Conservation (phyloP, 2,329 filamentous ascomycete genomes). For the Sordariomycetes sp. region DNA sequence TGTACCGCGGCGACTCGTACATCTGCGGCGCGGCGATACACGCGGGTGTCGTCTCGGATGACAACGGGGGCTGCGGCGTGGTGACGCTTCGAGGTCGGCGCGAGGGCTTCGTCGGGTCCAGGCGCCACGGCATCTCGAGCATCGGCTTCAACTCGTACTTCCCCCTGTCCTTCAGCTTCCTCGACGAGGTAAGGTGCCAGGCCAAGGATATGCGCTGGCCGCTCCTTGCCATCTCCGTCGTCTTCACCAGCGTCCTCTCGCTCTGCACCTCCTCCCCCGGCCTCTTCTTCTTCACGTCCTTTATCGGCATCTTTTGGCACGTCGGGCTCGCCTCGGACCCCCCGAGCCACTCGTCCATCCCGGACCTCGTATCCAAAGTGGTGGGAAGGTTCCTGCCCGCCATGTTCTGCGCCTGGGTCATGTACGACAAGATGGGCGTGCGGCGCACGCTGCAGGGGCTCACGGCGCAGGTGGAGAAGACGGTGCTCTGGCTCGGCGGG, state of each 20-base stretch:
- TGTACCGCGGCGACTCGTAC: constrained; percentile 83
- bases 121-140: constrained; percentile 63
- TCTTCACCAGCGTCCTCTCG: constrained; percentile 65
- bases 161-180: constrained; percentile 73
- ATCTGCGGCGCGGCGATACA: constrained; percentile 79
- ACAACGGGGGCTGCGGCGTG: constrained; percentile 69
- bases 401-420: constrained; percentile 74
- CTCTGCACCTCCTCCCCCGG: constrained; percentile 68
- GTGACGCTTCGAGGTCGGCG: constrained; percentile 59
- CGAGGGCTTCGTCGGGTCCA: constrained; percentile 47
- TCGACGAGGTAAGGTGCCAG: constrained; percentile 49
- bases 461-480: constrained; percentile 79
- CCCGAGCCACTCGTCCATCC: constrained; percentile 52
- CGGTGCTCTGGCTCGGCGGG: constrained; percentile 75
- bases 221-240: constrained; percentile 66
- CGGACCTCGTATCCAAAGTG: constrained; percentile 62
- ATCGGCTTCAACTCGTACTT: constrained; percentile 78
- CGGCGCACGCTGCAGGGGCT: constrained; percentile 57
- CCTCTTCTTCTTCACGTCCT: constrained; percentile 75
- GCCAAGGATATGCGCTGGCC: constrained; percentile 75
- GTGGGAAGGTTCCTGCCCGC: constrained; percentile 77
- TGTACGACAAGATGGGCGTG: constrained; percentile 74
- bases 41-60: constrained; percentile 60
- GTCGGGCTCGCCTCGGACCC: constrained; percentile 84
- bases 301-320: constrained; percentile 76